phyloP scores from a whole-genome alignment of 1,284 basidiomycete species.

The Mycena sp. region DNA sequence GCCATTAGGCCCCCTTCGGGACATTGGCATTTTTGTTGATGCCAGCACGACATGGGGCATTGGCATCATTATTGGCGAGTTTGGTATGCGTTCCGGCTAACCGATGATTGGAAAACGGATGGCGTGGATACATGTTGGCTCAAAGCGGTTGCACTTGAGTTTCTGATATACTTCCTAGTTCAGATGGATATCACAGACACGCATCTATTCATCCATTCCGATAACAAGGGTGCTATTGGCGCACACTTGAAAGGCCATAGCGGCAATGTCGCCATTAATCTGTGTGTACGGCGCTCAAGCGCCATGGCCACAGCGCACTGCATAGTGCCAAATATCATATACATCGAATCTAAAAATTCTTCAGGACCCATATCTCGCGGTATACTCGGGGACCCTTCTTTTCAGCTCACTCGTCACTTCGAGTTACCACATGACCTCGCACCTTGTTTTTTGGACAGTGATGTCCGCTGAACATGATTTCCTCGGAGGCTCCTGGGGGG shows the following conservation, averaged over 20 bases:
- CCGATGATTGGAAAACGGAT: conserved; percentile 22
- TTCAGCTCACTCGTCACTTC: too few species aligned
- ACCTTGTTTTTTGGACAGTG: too few species aligned
- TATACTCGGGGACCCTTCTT: too few species aligned
- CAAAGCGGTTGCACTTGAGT: too few species aligned
- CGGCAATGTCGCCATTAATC: conserved; percentile 26
- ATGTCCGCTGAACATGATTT: too few species aligned
- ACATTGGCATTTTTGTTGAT: conserved; percentile 34
- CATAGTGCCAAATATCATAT: conserved; percentile 1
- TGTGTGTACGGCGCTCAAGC: conserved; percentile 19
- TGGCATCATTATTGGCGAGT: conserved; percentile 35
- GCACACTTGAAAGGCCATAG: conserved; percentile 35
- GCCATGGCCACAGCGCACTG: background rate
- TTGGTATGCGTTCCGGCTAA: conserved; percentile 25
- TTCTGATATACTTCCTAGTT: too few species aligned
- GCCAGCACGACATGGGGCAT: conserved; percentile 44
- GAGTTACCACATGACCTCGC: too few species aligned
- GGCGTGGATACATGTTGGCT: conserved; percentile 39
- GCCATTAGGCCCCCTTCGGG: conserved; percentile 6
- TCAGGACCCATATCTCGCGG: conserved; percentile 18
- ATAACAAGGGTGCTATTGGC: conserved; percentile 43
- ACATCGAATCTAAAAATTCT: conserved; percentile 19
- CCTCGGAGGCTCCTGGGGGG: too few species aligned
- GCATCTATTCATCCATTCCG: too few species aligned
- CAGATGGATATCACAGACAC: too few species aligned